These are phyloP conservation scores for Colletotrichum cordylinicola DNA, from an alignment of 2,329 filamentous ascomycete genomes.

Conservation along the genomic window DNA sequence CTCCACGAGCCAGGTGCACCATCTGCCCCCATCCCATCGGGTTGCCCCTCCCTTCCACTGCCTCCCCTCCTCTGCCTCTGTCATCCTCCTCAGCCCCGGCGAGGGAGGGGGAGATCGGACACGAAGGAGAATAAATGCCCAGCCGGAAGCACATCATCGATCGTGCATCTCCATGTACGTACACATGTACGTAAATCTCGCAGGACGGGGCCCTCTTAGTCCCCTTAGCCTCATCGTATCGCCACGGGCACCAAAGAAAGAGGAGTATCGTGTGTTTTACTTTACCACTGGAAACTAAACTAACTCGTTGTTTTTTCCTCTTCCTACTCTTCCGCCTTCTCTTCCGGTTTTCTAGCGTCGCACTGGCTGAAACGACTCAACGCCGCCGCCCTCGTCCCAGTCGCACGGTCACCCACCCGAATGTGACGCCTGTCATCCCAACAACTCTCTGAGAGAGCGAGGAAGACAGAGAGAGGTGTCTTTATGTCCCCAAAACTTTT, in stretches of 20 bases:
- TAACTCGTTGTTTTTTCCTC: not conserved
- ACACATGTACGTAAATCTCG: constrained; percentile 11
- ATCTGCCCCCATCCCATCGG: not conserved
- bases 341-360: constrained; percentile 1
- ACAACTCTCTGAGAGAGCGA: not conserved
- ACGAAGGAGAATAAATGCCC: constrained; percentile 1
- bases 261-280: not conserved
- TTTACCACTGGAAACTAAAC: not conserved
- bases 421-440: constrained; percentile 17
- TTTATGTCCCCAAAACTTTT: not conserved
- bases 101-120: not conserved
- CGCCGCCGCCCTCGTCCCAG: not conserved
- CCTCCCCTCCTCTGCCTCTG: not conserved
- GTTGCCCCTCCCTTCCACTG: not conserved
- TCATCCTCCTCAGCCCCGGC: not conserved
- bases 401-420: constrained; percentile 7
- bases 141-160: constrained; percentile 15
- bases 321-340: not conserved
- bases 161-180: not conserved
- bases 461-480: not conserved
- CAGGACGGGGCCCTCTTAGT: not conserved
- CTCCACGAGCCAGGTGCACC: constrained; percentile 7
- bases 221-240: not conserved
- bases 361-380: constrained; percentile 5
- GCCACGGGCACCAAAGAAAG: not conserved